These are phyloP conservation scores for Acer negundo DNA, from an alignment of 345 rosid species.

Conservation along the genomic window DNA sequence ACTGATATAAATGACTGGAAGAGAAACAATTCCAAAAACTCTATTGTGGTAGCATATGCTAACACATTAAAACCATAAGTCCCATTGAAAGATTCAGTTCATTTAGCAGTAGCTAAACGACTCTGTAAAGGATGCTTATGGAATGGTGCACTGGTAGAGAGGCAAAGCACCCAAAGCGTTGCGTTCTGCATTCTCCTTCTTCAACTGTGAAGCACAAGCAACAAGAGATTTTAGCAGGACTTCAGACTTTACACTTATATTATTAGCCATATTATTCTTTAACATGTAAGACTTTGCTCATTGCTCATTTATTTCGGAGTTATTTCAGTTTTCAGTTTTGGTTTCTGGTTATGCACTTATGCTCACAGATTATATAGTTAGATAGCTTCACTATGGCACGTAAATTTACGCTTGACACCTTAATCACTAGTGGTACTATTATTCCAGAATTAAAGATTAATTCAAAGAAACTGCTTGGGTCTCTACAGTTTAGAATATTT, in stretches of 20 bases:
- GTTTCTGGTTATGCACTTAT: not conserved
- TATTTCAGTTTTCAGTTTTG: not conserved
- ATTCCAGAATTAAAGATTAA: not conserved
- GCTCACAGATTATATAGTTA: not conserved
- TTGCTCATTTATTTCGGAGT: not conserved
- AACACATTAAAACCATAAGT: constrained; percentile 6
- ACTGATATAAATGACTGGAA: constrained; percentile 12
- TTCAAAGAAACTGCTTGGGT: not conserved
- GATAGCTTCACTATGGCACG: not conserved
- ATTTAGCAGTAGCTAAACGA: constrained; percentile 14
- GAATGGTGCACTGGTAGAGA: constrained; percentile 80
- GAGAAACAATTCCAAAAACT: constrained; percentile 13
- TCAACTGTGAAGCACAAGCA: constrained; percentile 54
- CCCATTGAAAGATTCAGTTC: constrained; percentile 14
- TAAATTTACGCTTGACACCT: not conserved
- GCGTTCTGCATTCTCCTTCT: constrained; percentile 79
- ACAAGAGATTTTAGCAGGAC: not conserved
- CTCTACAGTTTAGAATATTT: not conserved
- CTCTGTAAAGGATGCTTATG: constrained; percentile 38
- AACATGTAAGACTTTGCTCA: not conserved
- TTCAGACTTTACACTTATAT: not conserved
- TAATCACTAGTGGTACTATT: not conserved
- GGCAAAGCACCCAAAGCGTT: constrained; percentile 95
- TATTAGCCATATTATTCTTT: not conserved
- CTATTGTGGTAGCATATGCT: constrained; percentile 3